phyloP scores from a whole-genome alignment of 768 basidiomycete genomes.

The Daedaleopsis sinensis region DNA sequence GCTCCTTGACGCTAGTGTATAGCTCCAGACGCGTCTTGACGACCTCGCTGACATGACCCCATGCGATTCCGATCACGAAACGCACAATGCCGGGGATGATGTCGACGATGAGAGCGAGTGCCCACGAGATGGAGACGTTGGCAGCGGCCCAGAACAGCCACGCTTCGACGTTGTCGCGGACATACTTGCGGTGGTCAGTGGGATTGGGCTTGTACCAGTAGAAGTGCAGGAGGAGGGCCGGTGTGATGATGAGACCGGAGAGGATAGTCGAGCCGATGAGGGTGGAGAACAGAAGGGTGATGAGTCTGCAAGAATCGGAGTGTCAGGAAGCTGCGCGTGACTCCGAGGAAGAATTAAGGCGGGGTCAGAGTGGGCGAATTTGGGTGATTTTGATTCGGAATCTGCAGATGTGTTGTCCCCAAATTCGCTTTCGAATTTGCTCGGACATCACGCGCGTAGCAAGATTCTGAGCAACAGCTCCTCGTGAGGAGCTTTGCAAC shows the following conservation, averaged over 20 bases:
- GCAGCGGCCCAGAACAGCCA: conserved; percentile 86
- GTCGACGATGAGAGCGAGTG: conserved; percentile 71
- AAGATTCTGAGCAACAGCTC: too few species aligned
- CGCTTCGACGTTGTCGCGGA: conserved; percentile 68
- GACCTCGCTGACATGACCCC: conserved; percentile 77
- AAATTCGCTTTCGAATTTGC: too few species aligned
- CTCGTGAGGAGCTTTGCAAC: too few species aligned
- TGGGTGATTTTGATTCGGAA: too few species aligned
- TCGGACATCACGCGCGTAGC: too few species aligned
- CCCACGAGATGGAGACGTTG: conserved; percentile 80
- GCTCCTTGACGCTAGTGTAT: conserved; percentile 71
- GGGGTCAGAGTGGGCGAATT: too few species aligned
- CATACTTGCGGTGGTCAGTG: conserved; percentile 55
- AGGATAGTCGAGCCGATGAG: conserved; percentile 73
- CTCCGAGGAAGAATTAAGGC: background rate
- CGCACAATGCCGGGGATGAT: conserved; percentile 60
- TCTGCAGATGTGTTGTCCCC: too few species aligned
- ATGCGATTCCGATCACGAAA: conserved; percentile 55
- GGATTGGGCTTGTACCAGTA: conserved; percentile 69
- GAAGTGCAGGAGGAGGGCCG: conserved; percentile 66
- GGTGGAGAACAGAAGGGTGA: conserved; percentile 68
- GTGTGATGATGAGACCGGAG: conserved; percentile 60
- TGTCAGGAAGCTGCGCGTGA: background rate
- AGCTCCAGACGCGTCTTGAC: conserved; percentile 69
- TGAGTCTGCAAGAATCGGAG: conserved; percentile 42